Evolutionary conservation across 192 early-diverging fungal species (phyloP).

Genomic region (Linnemannia hyalina): DNA sequence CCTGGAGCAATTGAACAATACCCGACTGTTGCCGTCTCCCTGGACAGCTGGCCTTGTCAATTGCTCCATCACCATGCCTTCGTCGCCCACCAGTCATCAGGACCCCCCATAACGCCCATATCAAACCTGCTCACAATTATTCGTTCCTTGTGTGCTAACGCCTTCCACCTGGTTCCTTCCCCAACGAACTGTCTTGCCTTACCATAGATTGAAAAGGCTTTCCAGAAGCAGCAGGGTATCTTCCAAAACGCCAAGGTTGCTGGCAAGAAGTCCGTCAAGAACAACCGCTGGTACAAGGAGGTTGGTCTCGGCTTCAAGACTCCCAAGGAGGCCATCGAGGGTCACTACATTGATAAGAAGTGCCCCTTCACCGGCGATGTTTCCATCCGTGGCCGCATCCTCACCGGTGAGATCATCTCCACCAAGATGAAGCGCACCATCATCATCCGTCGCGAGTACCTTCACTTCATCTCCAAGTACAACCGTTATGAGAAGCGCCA

Average conservation of each 20-base stretch:
- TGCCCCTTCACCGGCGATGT: constrained; percentile 98
- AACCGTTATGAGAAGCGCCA: constrained; percentile 99
- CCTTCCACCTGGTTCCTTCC: background rate
- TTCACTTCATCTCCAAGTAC: constrained; percentile 99
- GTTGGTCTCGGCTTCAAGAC: constrained; percentile 99
- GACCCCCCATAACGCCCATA: background rate
- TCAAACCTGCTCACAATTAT: background rate
- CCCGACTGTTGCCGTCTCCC: background rate
- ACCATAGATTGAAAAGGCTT: constrained; percentile 92
- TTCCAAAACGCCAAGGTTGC: constrained; percentile 91
- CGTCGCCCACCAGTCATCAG: background rate
- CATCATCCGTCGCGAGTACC: constrained; percentile 98
- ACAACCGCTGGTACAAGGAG: constrained; percentile 97
- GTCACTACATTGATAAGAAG: constrained; percentile 99
- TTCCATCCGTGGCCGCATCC: constrained; percentile 97
- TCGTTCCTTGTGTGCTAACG: background rate
- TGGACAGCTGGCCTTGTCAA: background rate
- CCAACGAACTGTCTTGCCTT: background rate
- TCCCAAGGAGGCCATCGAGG: constrained; percentile 96
- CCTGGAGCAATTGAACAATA: background rate
- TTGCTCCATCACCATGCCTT: background rate
- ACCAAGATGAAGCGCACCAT: constrained; percentile 99
- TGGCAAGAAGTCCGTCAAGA: constrained; percentile 77
- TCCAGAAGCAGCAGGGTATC: constrained; percentile 95
- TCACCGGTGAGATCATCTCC: constrained; percentile 92